Evolutionary conservation across 169 alveolate genomes (phyloP).

Genomic region (Plasmodium blacklocki): DNA sequence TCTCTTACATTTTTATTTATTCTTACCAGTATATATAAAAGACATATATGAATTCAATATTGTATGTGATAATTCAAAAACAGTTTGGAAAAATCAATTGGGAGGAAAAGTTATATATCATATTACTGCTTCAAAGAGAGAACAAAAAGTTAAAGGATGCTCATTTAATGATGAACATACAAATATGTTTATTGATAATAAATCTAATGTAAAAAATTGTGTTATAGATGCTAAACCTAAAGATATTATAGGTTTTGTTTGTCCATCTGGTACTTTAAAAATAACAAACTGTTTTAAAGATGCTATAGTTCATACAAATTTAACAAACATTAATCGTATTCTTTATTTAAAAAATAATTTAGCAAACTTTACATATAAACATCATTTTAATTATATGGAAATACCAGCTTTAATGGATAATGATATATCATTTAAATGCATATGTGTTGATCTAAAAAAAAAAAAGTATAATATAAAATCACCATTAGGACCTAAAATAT

Average conservation of each 20-base stretch:
- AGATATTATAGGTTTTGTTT: slow-evolving; percentile 50
- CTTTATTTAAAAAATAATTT: slow-evolving; percentile 12
- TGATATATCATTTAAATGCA: slow-evolving; percentile 38
- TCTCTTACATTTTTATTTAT: slow-evolving; percentile 23
- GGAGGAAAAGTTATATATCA: slow-evolving; percentile 21
- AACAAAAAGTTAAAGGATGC: slow-evolving; percentile 48
- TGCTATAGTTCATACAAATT: slow-evolving; percentile 17
- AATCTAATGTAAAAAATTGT: slow-evolving; percentile 16
- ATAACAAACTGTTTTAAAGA: slow-evolving; percentile 55
- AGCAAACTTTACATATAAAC: slow-evolving; percentile 16
- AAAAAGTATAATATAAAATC: slow-evolving; percentile 16
- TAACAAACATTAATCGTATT: neutral
- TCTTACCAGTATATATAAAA: slow-evolving; percentile 42
- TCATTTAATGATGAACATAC: neutral
- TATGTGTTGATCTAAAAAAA: slow-evolving; percentile 32
- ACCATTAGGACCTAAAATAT: neutral
- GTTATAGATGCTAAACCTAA: slow-evolving; percentile 26
- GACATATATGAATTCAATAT: slow-evolving; percentile 14
- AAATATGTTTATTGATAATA: slow-evolving; percentile 9
- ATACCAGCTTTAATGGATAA: slow-evolving; percentile 11
- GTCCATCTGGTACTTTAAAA: slow-evolving; percentile 48
- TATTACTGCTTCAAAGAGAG: slow-evolving; percentile 31
- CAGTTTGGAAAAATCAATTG: neutral
- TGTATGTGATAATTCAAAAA: slow-evolving; percentile 36
- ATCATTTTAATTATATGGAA: slow-evolving; percentile 33